These are phyloP conservation scores for Erodium trifolium DNA, from an alignment of 441 rosid genomes.

Conservation along the genomic window DNA sequence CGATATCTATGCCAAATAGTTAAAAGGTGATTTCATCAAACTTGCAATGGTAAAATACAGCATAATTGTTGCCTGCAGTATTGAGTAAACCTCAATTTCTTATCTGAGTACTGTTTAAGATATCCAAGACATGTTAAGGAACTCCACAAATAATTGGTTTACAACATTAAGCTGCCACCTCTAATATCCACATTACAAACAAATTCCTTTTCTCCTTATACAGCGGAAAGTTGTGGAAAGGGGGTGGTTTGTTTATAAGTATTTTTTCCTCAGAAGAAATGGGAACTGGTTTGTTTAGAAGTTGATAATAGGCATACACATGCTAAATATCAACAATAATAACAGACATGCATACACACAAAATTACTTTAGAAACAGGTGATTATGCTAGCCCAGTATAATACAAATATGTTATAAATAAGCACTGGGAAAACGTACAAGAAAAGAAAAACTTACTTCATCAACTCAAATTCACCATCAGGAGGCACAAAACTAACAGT, in stretches of 20 bases:
- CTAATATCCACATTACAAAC: background rate
- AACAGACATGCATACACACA: background rate
- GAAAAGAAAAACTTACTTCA: slow-evolving; percentile 62
- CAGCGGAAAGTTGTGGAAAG: background rate
- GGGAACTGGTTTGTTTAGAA: background rate
- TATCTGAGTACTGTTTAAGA: background rate
- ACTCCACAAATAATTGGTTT: background rate
- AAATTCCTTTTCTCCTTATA: background rate
- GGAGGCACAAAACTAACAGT: slow-evolving; percentile 99
- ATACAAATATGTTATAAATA: background rate
- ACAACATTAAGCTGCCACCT: background rate
- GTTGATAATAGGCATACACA: background rate
- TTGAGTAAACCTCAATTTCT: background rate
- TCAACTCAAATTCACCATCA: slow-evolving; percentile 97
- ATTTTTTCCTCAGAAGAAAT: too few relatives aligned
- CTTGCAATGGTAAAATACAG: background rate
- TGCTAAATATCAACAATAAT: background rate
- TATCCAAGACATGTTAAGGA: background rate
- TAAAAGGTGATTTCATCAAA: background rate
- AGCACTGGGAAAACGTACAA: background rate
- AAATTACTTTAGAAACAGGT: too few relatives aligned
- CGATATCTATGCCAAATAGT: slow-evolving; percentile 52
- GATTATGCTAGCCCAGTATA: too few relatives aligned
- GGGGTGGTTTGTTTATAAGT: background rate
- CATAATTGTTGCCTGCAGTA: background rate